Conservation (phyloP, 306 rosid species). For the Pachyrhizus erosus region DNA sequence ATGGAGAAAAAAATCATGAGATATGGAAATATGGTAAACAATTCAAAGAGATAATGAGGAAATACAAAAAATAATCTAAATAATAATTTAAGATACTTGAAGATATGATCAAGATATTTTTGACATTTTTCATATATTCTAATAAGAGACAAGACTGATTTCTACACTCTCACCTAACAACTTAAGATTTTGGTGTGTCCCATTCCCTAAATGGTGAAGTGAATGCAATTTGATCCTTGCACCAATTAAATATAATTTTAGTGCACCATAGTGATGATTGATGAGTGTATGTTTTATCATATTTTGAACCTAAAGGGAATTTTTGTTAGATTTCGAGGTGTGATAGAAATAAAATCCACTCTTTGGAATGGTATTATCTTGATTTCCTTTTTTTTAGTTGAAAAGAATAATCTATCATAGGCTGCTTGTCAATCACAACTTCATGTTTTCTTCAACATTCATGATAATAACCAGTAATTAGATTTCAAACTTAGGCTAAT, state of each 20-base stretch:
- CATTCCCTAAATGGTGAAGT: not conserved
- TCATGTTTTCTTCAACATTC: constrained; percentile 10
- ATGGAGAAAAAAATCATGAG: not conserved
- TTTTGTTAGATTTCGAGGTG: not conserved
- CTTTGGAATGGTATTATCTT: not conserved
- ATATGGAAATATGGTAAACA: not conserved
- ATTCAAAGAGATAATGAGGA: not conserved
- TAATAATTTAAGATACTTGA: not conserved
- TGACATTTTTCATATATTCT: not conserved
- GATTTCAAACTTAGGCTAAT: constrained; percentile 25
- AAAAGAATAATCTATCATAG: not conserved
- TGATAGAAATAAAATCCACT: not conserved
- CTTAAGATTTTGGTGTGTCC: not conserved
- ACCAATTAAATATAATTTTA: not conserved
- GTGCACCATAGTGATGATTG: not conserved
- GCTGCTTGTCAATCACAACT: not conserved
- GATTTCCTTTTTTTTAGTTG: not conserved
- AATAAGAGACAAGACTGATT: not conserved
- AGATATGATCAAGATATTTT: no score
- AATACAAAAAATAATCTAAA: not conserved
- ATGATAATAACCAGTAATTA: not conserved
- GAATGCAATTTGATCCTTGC: constrained; percentile 28
- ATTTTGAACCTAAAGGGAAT: not conserved
- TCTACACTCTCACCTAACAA: not conserved
- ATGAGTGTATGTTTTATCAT: constrained; percentile 6